Evolutionary conservation across 108 stramenopile genomes (phyloP).

Genomic region (Aureococcus anophagefferens): DNA sequence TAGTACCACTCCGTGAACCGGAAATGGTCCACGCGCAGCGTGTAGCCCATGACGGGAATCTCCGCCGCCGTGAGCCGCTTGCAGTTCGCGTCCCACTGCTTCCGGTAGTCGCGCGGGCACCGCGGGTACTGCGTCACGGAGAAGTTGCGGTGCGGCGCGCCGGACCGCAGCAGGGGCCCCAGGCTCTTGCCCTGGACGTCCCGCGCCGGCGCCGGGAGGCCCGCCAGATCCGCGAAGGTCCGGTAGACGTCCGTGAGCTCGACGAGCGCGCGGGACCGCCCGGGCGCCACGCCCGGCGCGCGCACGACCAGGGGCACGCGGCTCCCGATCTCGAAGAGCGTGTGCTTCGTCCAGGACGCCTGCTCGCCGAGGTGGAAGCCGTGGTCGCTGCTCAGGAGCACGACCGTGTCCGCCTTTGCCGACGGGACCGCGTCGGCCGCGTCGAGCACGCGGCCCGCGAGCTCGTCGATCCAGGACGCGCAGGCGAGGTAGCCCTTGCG

Average conservation of each 20-base stretch:
- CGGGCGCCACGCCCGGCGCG: background rate
- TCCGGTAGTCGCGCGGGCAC: background rate
- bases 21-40: background rate
- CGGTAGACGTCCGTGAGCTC: background rate
- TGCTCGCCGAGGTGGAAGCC: slow-evolving; percentile 21
- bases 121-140: background rate
- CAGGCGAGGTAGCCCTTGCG: background rate
- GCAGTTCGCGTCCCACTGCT: background rate
- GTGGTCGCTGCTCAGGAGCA: slow-evolving; percentile 10
- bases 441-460: slow-evolving; percentile 1
- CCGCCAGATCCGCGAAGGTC: background rate
- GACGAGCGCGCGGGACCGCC: background rate
- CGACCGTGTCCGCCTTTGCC: background rate
- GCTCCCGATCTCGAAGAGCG: background rate
- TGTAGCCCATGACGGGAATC: background rate
- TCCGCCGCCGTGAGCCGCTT: background rate
- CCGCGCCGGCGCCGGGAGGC: background rate
- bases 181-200: background rate
- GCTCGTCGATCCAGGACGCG: slow-evolving; percentile 4
- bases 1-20: background rate
- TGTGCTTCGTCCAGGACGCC: slow-evolving; percentile 7
- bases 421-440: background rate
- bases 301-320: background rate
- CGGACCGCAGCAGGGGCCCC: background rate
- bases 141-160: background rate